A percentile compares a stretch with the other conserved stretches of the same genome.
These are phyloP conservation scores for Xerocomellus chrysenteron DNA, from an alignment of 768 basidiomycete species.

Conservation along the genomic window DNA sequence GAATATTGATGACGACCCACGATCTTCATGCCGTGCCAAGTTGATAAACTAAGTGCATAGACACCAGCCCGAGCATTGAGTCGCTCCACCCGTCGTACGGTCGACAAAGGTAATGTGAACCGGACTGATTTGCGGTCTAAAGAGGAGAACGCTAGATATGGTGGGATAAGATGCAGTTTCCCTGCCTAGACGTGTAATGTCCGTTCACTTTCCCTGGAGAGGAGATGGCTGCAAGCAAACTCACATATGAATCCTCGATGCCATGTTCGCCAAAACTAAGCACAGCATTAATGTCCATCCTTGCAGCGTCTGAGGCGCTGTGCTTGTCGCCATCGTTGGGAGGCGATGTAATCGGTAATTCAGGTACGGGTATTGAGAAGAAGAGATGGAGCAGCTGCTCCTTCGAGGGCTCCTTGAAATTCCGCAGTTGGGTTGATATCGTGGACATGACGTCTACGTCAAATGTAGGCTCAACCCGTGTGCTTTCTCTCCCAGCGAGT, in stretches of 20 bases:
- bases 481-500: background rate
- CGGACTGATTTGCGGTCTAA: constrained; percentile 90
- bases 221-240: constrained; percentile 31
- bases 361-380: constrained; percentile 83
- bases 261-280: constrained; percentile 74
- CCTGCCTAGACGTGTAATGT: constrained; percentile 61
- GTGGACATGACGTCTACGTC: constrained; percentile 55
- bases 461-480: constrained; percentile 1
- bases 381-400: constrained; percentile 82
- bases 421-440: constrained; percentile 83
- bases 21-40: constrained; percentile 94
- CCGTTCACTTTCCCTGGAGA: background rate
- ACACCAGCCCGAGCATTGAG: constrained; percentile 92
- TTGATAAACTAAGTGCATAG: constrained; percentile 91
- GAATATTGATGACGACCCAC: constrained; percentile 39
- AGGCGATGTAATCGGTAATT: constrained; percentile 26
- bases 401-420: constrained; percentile 90
- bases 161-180: constrained; percentile 83
- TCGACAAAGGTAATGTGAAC: constrained; percentile 89
- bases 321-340: constrained; percentile 24
- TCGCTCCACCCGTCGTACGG: constrained; percentile 90
- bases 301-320: constrained; percentile 47
- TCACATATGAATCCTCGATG: constrained; percentile 91
- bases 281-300: constrained; percentile 88
- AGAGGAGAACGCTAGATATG: constrained; percentile 87